Percentiles rank a stretch among this genome's conserved stretches.
These are phyloP conservation scores for Gaertneriomyces sp. DNA, from an alignment of 192 early-diverging fungal genomes.

Conservation along the genomic window DNA sequence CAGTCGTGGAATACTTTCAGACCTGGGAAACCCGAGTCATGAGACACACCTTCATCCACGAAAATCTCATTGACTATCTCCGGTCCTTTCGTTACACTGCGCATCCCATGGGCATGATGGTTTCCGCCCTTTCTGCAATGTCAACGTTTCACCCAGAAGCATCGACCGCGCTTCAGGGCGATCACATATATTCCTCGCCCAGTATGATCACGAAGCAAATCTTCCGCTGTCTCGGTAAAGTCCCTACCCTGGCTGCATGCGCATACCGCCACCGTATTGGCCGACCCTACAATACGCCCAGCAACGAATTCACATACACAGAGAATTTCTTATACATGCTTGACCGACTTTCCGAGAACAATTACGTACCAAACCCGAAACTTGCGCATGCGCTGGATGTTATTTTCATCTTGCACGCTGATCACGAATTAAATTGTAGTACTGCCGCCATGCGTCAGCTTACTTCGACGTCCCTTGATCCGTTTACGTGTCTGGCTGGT, in stretches of 20 bases:
- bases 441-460: constrained; percentile 67
- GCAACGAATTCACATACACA: constrained; percentile 52
- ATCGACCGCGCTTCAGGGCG: constrained; percentile 59
- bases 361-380: constrained; percentile 57
- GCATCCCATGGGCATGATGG: constrained; percentile 46
- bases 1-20: constrained; percentile 41
- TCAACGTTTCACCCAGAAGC: constrained; percentile 65
- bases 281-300: constrained; percentile 47
- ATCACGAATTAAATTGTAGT: constrained; percentile 35
- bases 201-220: constrained; percentile 64
- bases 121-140: constrained; percentile 41
- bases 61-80: constrained; percentile 53
- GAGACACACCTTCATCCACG: constrained; percentile 57
- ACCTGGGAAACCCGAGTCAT: constrained; percentile 53
- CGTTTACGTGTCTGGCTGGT: constrained; percentile 21
- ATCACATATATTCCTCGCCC: constrained; percentile 42
- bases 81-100: constrained; percentile 59
- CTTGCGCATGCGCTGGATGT: constrained; percentile 62
- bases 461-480: constrained; percentile 58
- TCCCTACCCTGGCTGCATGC: constrained; percentile 65
- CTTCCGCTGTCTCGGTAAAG: constrained; percentile 63
- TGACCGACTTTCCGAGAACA: constrained; percentile 55
- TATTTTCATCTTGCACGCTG: constrained; percentile 69
- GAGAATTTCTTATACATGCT: constrained; percentile 72
- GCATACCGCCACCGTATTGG: constrained; percentile 62